Conservation (phyloP, 208 protist species). For the Trypanosomatidae sp. region DNA sequence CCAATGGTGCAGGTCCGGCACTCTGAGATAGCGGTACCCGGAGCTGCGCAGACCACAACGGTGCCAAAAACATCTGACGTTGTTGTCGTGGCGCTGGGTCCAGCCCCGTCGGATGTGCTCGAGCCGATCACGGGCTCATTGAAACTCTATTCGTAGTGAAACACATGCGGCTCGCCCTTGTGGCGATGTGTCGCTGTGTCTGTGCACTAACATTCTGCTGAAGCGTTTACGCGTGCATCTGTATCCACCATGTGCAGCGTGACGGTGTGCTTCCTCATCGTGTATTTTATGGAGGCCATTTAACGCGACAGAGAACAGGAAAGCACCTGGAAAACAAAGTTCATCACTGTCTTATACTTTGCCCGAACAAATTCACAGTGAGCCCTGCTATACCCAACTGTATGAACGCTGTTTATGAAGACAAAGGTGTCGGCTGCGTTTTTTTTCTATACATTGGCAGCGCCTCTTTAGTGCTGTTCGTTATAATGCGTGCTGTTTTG, state of each 20-base stretch:
- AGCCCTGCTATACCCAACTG: background rate
- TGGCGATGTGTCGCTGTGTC: background rate
- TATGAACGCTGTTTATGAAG: background rate
- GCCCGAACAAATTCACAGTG: background rate
- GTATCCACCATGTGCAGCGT: background rate
- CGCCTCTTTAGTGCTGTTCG: too few relatives aligned
- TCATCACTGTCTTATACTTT: background rate
- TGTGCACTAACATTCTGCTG: background rate
- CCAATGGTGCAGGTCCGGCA: conserved; percentile 24
- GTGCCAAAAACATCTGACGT: background rate
- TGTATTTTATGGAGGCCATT: background rate
- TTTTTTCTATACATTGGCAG: background rate
- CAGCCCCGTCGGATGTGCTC: conserved; percentile 44
- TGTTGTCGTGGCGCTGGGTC: conserved; percentile 62
- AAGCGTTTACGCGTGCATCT: background rate
- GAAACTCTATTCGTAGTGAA: conserved; percentile 60
- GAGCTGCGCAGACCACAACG: background rate
- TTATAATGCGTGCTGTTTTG: too few relatives aligned
- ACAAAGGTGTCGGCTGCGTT: background rate
- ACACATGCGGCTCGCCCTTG: background rate
- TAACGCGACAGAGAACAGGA: background rate
- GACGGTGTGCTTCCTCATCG: background rate
- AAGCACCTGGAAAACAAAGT: background rate
- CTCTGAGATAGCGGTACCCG: background rate
- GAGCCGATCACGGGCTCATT: conserved; percentile 67